Evolutionary conservation across 2,329 filamentous ascomycete species (phyloP).

Genomic region (Colletotrichum siamense): DNA sequence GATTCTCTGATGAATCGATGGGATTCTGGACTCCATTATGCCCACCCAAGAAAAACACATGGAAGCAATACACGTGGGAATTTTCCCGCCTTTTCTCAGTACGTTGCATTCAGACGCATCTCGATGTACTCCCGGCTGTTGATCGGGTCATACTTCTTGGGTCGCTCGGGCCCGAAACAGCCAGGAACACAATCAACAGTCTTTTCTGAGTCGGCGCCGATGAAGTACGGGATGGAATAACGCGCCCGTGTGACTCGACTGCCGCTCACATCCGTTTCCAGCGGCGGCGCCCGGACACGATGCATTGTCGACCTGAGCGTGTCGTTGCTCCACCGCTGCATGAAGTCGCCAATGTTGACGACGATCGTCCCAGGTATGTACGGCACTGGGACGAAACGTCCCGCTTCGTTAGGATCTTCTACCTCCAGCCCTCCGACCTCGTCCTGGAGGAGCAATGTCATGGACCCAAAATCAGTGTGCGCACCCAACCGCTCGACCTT

Average conservation of each 20-base stretch:
- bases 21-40: neutral
- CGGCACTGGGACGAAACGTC: constrained; percentile 35
- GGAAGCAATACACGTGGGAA: neutral
- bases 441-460: constrained; percentile 55
- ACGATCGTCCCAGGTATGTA: constrained; percentile 38
- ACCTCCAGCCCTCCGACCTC: constrained; percentile 51
- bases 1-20: neutral
- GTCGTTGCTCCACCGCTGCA: constrained; percentile 45
- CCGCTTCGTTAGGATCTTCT: constrained; percentile 38
- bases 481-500: constrained; percentile 21
- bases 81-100: neutral
- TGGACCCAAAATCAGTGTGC: constrained; percentile 41
- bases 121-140: constrained; percentile 32
- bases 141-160: constrained; percentile 55
- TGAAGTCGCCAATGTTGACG: constrained; percentile 43
- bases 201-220: constrained; percentile 52
- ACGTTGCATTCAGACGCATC: constrained; percentile 29
- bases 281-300: constrained; percentile 16
- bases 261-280: constrained; percentile 22
- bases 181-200: constrained; percentile 58
- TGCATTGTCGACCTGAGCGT: constrained; percentile 39
- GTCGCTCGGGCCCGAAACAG: constrained; percentile 45
- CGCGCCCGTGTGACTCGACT: constrained; percentile 51
- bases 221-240: constrained; percentile 67
- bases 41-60: neutral